A percentile compares a stretch with the other conserved stretches of the same genome.
phyloP scores from a whole-genome alignment of 2,329 filamentous ascomycete species.

The Uncinocarpus reesii region DNA sequence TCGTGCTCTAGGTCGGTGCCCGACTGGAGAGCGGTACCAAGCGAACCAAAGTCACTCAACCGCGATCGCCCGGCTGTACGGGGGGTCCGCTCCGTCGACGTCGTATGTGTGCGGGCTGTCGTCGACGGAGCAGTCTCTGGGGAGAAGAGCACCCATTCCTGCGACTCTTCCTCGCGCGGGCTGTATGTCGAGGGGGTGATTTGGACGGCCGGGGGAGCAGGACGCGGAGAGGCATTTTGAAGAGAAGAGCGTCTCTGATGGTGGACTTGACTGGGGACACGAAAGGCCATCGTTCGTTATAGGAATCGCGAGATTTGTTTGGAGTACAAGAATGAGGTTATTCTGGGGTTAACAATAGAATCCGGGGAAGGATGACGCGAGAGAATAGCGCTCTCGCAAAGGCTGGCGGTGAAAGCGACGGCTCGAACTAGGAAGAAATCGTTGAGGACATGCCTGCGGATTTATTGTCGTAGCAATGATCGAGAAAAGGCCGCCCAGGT shows the following conservation, averaged over 20 bases:
- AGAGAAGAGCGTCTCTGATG: constrained; percentile 10
- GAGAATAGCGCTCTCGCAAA: too few species aligned
- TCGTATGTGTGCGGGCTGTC: constrained; percentile 58
- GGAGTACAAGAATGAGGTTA: too few species aligned
- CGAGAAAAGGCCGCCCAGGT: neutral
- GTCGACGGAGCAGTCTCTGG: constrained; percentile 45
- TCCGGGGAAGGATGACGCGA: too few species aligned
- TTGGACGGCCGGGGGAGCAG: constrained; percentile 17
- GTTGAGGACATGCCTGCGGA: neutral
- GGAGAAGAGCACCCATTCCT: constrained; percentile 95
- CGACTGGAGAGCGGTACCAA: constrained; percentile 44
- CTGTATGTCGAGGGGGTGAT: constrained; percentile 24
- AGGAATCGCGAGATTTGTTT: too few species aligned
- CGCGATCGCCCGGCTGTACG: constrained; percentile 61
- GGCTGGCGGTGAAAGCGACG: neutral
- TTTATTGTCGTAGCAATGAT: neutral
- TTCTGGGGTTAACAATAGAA: too few species aligned
- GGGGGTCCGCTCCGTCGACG: constrained; percentile 53
- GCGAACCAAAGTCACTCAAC: constrained; percentile 69
- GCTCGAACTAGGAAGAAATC: neutral
- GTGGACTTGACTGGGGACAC: constrained; percentile 16
- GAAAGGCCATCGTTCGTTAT: constrained; percentile 13
- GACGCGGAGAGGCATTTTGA: constrained; percentile 6
- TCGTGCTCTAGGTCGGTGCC: constrained; percentile 47
- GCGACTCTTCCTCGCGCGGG: constrained; percentile 55